Base-by-base conservation (phyloP, 129 eudicot species). In the Arctium minus region DNA sequence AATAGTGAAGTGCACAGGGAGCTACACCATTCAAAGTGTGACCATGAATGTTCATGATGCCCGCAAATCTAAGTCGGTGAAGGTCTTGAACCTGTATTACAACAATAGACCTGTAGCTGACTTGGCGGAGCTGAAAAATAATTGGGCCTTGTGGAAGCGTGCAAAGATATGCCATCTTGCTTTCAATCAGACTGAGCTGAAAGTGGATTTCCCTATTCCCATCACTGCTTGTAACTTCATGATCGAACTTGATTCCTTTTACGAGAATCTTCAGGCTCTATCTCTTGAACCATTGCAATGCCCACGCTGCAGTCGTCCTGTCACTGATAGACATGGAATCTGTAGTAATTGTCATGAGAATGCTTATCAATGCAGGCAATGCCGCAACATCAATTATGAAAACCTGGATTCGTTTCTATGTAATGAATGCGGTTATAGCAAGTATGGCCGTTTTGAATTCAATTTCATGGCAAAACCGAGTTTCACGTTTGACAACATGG, bases 1-100 rank as follows among this genome's bases (percentile, higher is more conserved):
- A 69, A 96, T 96, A 81, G 99, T 96, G 83, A 96, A 96, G 87
- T 96, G 98, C 86, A 96, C 99, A 22, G 99, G 99, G 75, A 93
- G 97, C 90, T 96, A 96, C 83, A 92, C 99, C 62, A 96, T 96
- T 79, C 99, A 96, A 83, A 90, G 97, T 78, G 98, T 96, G 72
- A 90, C 92, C 75, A 96, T 96, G 99, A 96, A 93, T 88, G 99
- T 96, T 74, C 98, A 96, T 87, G 99, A 96, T 92, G 98, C 99
- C 78, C 97, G 99, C 1, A 96, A 92, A 89, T 92, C 99, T n/a
- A 96, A 96, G 73, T 92, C 99, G 6, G 99, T 96, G 62, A 96
- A 93, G 89, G 97, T 96, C 37, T 85, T 96, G 92, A 96, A 96
- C 81, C 89, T 96, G 36, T 93, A 96, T 80, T 96, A 96, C 89